Conservation (phyloP, 768 basidiomycete species). For the Auriscalpium orientale region DNA sequence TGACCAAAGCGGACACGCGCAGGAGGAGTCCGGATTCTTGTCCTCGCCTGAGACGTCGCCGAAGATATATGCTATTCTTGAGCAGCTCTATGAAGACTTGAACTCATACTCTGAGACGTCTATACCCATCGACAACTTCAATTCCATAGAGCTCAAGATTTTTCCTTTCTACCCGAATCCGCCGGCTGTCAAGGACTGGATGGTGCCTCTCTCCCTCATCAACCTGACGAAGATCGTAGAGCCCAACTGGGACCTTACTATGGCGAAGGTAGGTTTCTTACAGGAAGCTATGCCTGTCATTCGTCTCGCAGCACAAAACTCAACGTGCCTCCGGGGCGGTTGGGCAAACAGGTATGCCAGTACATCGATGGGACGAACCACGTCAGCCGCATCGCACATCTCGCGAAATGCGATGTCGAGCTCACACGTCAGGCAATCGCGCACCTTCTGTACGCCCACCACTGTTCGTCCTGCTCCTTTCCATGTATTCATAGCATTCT, state of each 20-base stretch:
- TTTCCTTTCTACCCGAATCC: constrained; percentile 97
- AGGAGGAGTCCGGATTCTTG: constrained; percentile 88
- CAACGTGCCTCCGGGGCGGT: too few species aligned
- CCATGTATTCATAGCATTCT: not conserved
- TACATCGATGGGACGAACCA: constrained; percentile 90
- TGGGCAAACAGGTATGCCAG: constrained; percentile 49
- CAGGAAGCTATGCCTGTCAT: not conserved
- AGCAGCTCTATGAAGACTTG: constrained; percentile 94
- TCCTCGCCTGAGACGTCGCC: constrained; percentile 63
- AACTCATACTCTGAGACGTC: constrained; percentile 97
- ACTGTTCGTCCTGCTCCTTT: not conserved
- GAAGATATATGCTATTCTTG: constrained; percentile 75
- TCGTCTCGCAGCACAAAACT: too few species aligned
- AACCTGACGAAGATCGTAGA: constrained; percentile 75
- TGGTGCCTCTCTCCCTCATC: constrained; percentile 87
- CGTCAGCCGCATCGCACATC: constrained; percentile 81
- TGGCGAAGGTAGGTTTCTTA: constrained; percentile 57
- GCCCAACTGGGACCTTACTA: constrained; percentile 94
- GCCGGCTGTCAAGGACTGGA: constrained; percentile 84
- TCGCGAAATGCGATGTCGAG: constrained; percentile 82
- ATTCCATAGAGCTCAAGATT: constrained; percentile 91
- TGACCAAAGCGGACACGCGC: not conserved
- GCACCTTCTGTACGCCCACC: constrained; percentile 71
- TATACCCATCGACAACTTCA: constrained; percentile 84
- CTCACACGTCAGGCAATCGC: constrained; percentile 82